Base-by-base conservation (phyloP, 139 green algal genomes). In the Dunaliella sp. region DNA sequence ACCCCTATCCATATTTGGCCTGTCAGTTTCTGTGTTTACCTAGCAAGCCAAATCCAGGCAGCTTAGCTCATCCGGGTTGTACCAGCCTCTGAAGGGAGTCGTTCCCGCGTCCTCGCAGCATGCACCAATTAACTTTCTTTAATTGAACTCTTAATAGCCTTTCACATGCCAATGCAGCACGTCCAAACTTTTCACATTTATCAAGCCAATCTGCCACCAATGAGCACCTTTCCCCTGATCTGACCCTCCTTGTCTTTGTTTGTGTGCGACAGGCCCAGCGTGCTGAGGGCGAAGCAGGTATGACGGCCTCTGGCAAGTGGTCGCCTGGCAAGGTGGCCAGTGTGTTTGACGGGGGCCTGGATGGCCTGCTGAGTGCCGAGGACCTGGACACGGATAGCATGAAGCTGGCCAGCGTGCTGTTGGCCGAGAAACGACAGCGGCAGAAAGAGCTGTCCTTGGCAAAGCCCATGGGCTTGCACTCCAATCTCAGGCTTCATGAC, bases 391-490 rank as follows among this genome's bases (percentile, higher is more conserved):
- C 58, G 2, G 77, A 34, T 31, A 75, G 38, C 81, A 22, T 89
- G 80, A 75, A 89, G 86, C 48, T 89, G 81, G 86, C 77, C n/a
- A 77, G 31, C 26, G 74, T 38, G 33, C 34, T 89, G 35, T 33
- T 84, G 24, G 37, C 72, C 26, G 86, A 89, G 16, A 78, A 81
- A 38, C 36, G 80, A 32, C 37, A 32, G 59, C 77, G 78, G 74
- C 12, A 25, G 31, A 48, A 38, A 3, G 81, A 86, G 38, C 72
- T n/a, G 7, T 31, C 25, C 2, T 58, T 82, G 2, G 34, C 38
- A 34, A 86, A 89, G 33, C 81, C 80, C 0, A 36, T 58, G 25
- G 86, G 86, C 0, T 30, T 89, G 80, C 86, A 89, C 38, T 86
- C 80, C 2, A 37, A 86, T 48, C 81, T 89, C 0, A 77, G 58